Conservation (phyloP, 2,329 filamentous ascomycete species). For the Hymenoscyphus infarciens region DNA sequence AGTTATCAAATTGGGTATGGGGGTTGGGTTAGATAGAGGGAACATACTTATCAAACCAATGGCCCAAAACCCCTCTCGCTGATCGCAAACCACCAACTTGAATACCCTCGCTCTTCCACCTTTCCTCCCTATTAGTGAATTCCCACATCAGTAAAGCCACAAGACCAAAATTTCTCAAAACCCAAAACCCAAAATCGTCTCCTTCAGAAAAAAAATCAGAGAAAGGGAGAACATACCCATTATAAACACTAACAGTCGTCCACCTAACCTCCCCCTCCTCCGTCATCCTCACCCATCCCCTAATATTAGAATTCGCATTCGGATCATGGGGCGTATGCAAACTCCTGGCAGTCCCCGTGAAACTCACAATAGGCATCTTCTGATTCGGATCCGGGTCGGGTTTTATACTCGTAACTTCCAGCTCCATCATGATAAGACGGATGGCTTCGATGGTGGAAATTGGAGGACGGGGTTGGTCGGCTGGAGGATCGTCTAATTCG, state of each 20-base stretch:
- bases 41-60: constrained; percentile 71
- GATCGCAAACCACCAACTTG: constrained; percentile 67
- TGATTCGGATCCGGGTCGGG: constrained; percentile 55
- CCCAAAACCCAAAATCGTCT: not conserved
- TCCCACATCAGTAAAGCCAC: not conserved
- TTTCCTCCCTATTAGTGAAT: constrained; percentile 52
- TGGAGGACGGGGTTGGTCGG: constrained; percentile 46
- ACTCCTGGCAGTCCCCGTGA: constrained; percentile 58
- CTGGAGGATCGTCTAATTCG: constrained; percentile 36
- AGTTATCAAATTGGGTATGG: not conserved
- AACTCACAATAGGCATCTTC: constrained; percentile 62
- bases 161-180: not conserved
- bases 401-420: constrained; percentile 59
- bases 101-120: constrained; percentile 74
- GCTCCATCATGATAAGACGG: constrained; percentile 65
- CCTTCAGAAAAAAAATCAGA: not conserved
- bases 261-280: constrained; percentile 69
- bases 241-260: constrained; percentile 65
- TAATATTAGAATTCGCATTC: constrained; percentile 63
- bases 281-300: constrained; percentile 63
- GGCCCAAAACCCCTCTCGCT: constrained; percentile 65
- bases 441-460: constrained; percentile 64
- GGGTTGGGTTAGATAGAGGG: not conserved
- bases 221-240: constrained; percentile 38
- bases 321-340: constrained; percentile 64